Evolutionary conservation across 2,329 filamentous ascomycete species (phyloP).

Genomic region (Cladosporium halotolerans): DNA sequence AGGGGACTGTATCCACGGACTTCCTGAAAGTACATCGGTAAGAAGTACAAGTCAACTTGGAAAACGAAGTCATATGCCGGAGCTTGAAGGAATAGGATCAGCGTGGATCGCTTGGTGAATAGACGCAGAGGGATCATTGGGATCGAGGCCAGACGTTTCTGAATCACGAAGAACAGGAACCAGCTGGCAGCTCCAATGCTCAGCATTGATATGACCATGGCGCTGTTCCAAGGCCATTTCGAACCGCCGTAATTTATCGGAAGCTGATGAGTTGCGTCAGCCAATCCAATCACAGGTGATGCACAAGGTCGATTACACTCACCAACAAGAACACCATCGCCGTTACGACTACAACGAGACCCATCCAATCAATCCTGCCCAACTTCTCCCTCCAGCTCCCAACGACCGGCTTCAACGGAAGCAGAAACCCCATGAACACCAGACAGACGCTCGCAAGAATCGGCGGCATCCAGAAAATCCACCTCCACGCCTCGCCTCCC

Average conservation of each 20-base stretch:
- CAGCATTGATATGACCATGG: constrained; percentile 51
- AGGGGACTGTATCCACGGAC: constrained; percentile 32
- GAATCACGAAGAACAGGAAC: constrained; percentile 5
- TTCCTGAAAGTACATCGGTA: constrained; percentile 39
- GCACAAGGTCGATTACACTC: not conserved
- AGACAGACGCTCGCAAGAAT: not conserved
- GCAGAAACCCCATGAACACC: not conserved
- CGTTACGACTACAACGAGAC: constrained; percentile 1
- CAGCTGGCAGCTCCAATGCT: constrained; percentile 37
- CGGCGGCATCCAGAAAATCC: constrained; percentile 8
- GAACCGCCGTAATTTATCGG: constrained; percentile 45
- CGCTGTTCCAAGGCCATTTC: constrained; percentile 48
- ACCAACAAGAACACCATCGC: constrained; percentile 8
- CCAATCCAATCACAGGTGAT: not conserved
- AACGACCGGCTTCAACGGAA: not conserved
- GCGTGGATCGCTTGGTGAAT: constrained; percentile 1
- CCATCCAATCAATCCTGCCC: constrained; percentile 5
- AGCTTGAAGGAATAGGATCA: constrained; percentile 4
- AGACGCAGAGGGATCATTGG: constrained; percentile 5
- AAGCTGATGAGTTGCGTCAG: not conserved
- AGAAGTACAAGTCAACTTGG: constrained; percentile 27
- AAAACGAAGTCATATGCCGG: constrained; percentile 5
- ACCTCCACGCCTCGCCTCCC: constrained; percentile 8
- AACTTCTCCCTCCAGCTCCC: constrained; percentile 8
- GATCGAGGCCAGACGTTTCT: constrained; percentile 1